Conservation (phyloP, 2,329 filamentous ascomycete genomes). For the Drechslera avenae region DNA sequence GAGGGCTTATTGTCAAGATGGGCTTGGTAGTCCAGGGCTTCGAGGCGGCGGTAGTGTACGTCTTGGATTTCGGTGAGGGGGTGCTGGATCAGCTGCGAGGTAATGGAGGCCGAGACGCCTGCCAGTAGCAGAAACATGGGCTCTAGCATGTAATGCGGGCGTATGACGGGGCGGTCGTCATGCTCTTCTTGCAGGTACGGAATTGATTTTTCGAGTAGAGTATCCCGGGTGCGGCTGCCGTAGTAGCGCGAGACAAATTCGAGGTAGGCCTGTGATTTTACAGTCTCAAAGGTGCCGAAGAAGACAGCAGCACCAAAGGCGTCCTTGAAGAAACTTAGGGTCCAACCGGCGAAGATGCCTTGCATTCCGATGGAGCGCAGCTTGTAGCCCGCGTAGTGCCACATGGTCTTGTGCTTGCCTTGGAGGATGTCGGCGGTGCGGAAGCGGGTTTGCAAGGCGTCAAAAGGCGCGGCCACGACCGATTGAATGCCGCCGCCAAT, state of each 20-base stretch:
- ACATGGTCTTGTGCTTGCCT: slow-evolving; percentile 69
- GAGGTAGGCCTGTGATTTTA: slow-evolving; percentile 77
- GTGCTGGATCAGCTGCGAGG: slow-evolving; percentile 72
- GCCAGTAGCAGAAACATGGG: slow-evolving; percentile 72
- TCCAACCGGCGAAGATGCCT: slow-evolving; percentile 76
- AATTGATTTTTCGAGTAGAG: slow-evolving; percentile 30
- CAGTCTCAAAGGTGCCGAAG: slow-evolving; percentile 76
- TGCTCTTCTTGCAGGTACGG: slow-evolving; percentile 29
- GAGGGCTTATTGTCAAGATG: slow-evolving; percentile 41
- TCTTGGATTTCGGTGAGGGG: slow-evolving; percentile 73
- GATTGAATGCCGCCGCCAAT: slow-evolving; percentile 73
- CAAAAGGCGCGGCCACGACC: slow-evolving; percentile 73
- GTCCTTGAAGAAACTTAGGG: slow-evolving; percentile 71
- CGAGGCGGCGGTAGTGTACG: slow-evolving; percentile 73
- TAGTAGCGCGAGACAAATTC: slow-evolving; percentile 74
- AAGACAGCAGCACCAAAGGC: slow-evolving; percentile 71
- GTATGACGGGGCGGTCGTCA: slow-evolving; percentile 59
- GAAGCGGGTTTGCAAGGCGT: slow-evolving; percentile 76
- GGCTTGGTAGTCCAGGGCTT: slow-evolving; percentile 69
- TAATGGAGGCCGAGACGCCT: slow-evolving; percentile 69
- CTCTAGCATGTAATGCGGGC: slow-evolving; percentile 76
- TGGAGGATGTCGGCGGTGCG: slow-evolving; percentile 66
- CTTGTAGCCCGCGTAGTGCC: slow-evolving; percentile 70
- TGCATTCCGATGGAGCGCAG: slow-evolving; percentile 72
- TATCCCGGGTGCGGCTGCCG: slow-evolving; percentile 44